Evolutionary conservation across 805 yeast genomes (phyloP).

Genomic region (Kazachstania martiniae): DNA sequence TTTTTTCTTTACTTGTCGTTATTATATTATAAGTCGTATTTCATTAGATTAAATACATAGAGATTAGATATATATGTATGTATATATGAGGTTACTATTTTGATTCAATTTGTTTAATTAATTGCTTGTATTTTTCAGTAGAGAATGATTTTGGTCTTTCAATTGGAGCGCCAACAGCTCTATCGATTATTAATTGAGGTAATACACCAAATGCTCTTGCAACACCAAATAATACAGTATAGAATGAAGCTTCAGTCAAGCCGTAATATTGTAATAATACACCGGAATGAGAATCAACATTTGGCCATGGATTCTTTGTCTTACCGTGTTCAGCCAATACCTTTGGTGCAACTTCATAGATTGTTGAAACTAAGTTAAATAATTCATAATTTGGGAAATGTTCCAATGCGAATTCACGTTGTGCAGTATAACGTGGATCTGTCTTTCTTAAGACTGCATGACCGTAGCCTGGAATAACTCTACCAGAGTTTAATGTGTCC

Average conservation of each 20-base stretch:
- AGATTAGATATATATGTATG: background rate
- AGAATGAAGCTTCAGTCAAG: constrained; percentile 68
- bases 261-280: constrained; percentile 80
- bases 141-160: constrained; percentile 92
- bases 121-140: constrained; percentile 81
- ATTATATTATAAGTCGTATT: too few species aligned
- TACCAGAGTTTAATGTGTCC: constrained; percentile 70
- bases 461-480: constrained; percentile 85
- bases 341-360: constrained; percentile 74
- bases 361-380: constrained; percentile 67
- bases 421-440: constrained; percentile 81
- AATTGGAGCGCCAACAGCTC: constrained; percentile 72
- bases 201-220: constrained; percentile 79
- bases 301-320: constrained; percentile 91
- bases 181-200: constrained; percentile 76
- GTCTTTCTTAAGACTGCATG: constrained; percentile 84
- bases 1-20: too few species aligned
- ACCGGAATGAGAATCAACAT: constrained; percentile 83
- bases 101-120: constrained; percentile 40
- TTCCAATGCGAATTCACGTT: constrained; percentile 67
- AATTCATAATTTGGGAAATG: constrained; percentile 72
- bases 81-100: background rate
- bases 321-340: constrained; percentile 77
- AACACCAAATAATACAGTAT: constrained; percentile 80
- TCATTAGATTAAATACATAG: too few species aligned